Evolutionary conservation across 2,329 filamentous ascomycete genomes (phyloP), one percentile per base, ranked within the genome.

Genomic region (Coleophoma crateriformis): DNA sequence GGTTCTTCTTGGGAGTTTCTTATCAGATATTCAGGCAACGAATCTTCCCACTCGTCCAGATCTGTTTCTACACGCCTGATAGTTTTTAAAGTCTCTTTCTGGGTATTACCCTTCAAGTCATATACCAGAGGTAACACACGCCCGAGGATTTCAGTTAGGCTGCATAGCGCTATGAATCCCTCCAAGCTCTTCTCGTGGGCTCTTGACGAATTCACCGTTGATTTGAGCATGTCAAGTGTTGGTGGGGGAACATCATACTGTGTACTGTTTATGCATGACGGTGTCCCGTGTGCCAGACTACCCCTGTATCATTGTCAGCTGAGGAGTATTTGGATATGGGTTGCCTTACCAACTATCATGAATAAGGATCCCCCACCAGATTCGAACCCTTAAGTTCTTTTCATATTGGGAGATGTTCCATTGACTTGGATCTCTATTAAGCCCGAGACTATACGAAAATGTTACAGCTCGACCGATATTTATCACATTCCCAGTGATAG

Each of bases 311-410:
- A 34, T 4, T 27, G 27, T 27, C 27, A 27, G 27, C 27, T 7
- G 27, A 7, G 27, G 27, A 27, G 27, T 27, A 10, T 27, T 27
- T 7, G 3, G 27, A 27, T 27, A 27, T 12, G 4, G 19, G 1
- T 20, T 3, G 14, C 7, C 40, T 47, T 63, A 78, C 78, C 79
- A 82, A 46, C 72, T 68, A 57, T 82, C 78, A 45, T 79, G 72
- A 10, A 82, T 66, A 13, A 78, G 55, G 1, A 82, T 60, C 7
- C 71, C 68, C 78, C 78, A 81, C 79, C 79, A 82, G 2, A 81
- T 72, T 46, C 72, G 69, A 55, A 79, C 74, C 20, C 78, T 62
- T 7, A 79, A 54, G 10, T 67, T 61, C 57, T 81, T 81, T 53
- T 81, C 77, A 0, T 68, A 58, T 3, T 66, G 57, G 0, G 74